Evolutionary conservation across 331 rosid genomes (phyloP).

Genomic region (Pyrus hybrid): DNA sequence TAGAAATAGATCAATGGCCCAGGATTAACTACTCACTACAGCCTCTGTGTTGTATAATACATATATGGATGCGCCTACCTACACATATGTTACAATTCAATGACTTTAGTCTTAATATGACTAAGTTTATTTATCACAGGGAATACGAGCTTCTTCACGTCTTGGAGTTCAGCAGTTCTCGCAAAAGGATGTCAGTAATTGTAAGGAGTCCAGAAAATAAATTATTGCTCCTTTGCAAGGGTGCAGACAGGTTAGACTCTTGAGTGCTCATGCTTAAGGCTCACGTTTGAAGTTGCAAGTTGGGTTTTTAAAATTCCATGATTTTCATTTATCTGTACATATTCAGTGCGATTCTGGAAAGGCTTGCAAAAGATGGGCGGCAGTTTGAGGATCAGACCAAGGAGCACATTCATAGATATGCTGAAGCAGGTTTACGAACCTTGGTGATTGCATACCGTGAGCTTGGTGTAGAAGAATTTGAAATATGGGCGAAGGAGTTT

Average conservation of each 20-base stretch:
- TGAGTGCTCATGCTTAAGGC: slow-evolving; percentile 5
- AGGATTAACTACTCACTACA: not conserved
- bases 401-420: slow-evolving; percentile 53
- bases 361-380: slow-evolving; percentile 57
- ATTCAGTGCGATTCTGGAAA: slow-evolving; percentile 64
- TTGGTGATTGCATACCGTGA: slow-evolving; percentile 56
- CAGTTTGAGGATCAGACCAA: slow-evolving; percentile 63
- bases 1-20: not conserved
- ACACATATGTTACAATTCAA: not conserved
- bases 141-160: slow-evolving; percentile 57
- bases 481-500: slow-evolving; percentile 56
- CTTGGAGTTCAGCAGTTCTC: slow-evolving; percentile 79
- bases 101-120: not conserved
- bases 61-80: no score
- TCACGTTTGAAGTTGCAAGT: slow-evolving; percentile 14
- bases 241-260: slow-evolving; percentile 75
- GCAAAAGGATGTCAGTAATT: slow-evolving; percentile 88
- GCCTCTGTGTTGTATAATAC: not conserved
- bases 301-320: slow-evolving; percentile 16
- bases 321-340: slow-evolving; percentile 16
- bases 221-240: slow-evolving; percentile 67
- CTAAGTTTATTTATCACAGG: slow-evolving; percentile 33
- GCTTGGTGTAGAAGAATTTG: slow-evolving; percentile 56
- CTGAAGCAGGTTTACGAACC: slow-evolving; percentile 89
- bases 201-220: slow-evolving; percentile 55